A percentile compares a stretch with the other conserved stretches of the same genome.
phyloP scores from a whole-genome alignment of 2,329 filamentous ascomycete species.

The Diplocarpon rosae region DNA sequence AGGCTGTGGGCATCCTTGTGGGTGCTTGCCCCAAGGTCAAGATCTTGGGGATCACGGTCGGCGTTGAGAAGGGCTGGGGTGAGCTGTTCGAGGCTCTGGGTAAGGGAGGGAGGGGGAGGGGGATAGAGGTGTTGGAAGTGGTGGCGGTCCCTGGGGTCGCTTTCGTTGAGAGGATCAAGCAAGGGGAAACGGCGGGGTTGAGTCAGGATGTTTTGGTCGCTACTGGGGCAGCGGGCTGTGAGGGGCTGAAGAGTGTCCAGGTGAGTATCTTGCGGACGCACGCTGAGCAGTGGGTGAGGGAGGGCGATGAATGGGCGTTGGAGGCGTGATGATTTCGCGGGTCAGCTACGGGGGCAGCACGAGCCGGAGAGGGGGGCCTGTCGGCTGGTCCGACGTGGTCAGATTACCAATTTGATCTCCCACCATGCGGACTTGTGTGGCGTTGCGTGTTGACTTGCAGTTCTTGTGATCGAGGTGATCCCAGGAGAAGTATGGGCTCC shows the following conservation, averaged over 20 bases:
- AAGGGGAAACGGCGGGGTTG: slow-evolving; percentile 7
- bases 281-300: slow-evolving; percentile 13
- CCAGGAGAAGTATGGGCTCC: too few relatives aligned
- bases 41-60: slow-evolving; percentile 30
- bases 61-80: slow-evolving; percentile 24
- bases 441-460: too few relatives aligned
- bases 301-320: slow-evolving; percentile 10
- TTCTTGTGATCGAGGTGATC: too few relatives aligned
- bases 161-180: slow-evolving; percentile 17
- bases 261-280: slow-evolving; percentile 19
- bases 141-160: slow-evolving; percentile 17
- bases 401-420: too few relatives aligned
- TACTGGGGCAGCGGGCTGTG: slow-evolving; percentile 5
- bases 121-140: slow-evolving; percentile 19
- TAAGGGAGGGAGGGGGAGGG: slow-evolving; percentile 5
- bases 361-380: too few relatives aligned
- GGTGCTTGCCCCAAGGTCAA: slow-evolving; percentile 29
- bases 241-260: slow-evolving; percentile 15
- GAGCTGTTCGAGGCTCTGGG: slow-evolving; percentile 11
- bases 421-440: too few relatives aligned
- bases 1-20: slow-evolving; percentile 28
- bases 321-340: neutral
- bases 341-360: neutral
- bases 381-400: too few relatives aligned
- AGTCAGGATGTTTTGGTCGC: slow-evolving; percentile 5